Evolutionary conservation across 331 rosid species (phyloP).

Genomic region (Acacia pycnantha): DNA sequence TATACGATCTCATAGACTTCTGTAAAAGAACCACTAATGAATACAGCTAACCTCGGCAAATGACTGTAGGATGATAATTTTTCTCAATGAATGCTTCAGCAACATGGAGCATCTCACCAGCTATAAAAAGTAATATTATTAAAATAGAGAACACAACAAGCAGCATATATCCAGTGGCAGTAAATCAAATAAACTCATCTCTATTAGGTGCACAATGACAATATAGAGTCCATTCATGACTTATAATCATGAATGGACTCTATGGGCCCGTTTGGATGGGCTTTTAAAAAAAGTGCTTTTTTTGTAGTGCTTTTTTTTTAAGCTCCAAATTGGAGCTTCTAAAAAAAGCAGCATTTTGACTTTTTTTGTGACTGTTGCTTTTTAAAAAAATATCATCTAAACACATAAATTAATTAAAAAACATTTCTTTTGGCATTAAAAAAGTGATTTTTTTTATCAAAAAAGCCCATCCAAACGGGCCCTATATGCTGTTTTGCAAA

Average conservation of each 20-base stretch:
- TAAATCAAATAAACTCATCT: not conserved
- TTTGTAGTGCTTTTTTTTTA: no score
- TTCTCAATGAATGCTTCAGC: conserved; percentile 92
- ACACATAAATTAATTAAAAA: no score
- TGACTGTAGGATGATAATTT: conserved; percentile 88
- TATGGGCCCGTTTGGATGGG: no score
- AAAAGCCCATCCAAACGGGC: no score
- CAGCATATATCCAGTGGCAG: not conserved
- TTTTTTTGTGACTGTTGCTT: no score
- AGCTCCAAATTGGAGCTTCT: no score
- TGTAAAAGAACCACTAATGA: not conserved
- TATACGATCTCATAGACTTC: not conserved
- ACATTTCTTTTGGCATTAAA: no score
- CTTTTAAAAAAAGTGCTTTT: no score
- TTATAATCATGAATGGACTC: no score
- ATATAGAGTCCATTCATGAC: not conserved
- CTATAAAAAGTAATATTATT: conserved; percentile 42
- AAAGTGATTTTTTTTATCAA: no score
- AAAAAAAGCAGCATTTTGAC: no score
- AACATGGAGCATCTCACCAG: conserved; percentile 99
- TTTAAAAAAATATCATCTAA: no score
- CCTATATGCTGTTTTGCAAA: not conserved
- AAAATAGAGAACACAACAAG: not conserved
- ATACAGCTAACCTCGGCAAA: conserved; percentile 73
- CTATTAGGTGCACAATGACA: not conserved